Percentiles rank a stretch among this genome's conserved stretches.
These are phyloP conservation scores for Nannochloris sp. DNA, from an alignment of 139 green algal genomes.

Conservation along the genomic window DNA sequence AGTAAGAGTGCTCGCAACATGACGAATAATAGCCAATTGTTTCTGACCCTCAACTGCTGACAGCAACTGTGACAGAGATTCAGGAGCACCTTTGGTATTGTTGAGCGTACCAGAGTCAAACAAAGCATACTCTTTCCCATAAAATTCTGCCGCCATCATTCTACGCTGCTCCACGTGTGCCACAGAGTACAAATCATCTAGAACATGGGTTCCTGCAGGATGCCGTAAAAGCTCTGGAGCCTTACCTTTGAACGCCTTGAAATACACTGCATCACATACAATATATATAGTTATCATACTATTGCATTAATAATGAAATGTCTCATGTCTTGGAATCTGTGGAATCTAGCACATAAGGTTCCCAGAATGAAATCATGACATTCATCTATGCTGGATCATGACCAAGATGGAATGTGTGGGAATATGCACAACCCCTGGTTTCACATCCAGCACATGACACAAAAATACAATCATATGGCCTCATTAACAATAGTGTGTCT, in stretches of 20 bases:
- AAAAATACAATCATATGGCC: conserved; percentile 2
- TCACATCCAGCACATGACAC: conserved; percentile 33
- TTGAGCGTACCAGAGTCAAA: conserved; percentile 40
- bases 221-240: conserved; percentile 71
- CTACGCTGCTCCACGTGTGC: conserved; percentile 41
- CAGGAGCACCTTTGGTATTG: conserved; percentile 18
- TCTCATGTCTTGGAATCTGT: conserved; percentile 9
- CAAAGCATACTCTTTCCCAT: conserved; percentile 64
- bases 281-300: background rate
- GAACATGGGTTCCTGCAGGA: conserved; percentile 61
- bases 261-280: conserved; percentile 37
- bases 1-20: conserved; percentile 38
- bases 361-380: conserved; percentile 7
- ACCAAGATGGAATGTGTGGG: conserved; percentile 12
- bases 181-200: conserved; percentile 69
- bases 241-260: conserved; percentile 56
- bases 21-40: conserved; percentile 45
- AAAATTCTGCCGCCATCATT: conserved; percentile 66
- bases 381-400: conserved; percentile 52
- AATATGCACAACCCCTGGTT: conserved; percentile 17
- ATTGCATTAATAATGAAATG: conserved; percentile 4
- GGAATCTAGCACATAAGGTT: background rate
- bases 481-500: conserved; percentile 20
- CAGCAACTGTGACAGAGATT: conserved; percentile 48
- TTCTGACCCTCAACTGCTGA: conserved; percentile 29